Evolutionary conservation across 2,329 filamentous ascomycete genomes (phyloP).

Genomic region (Colletotrichum sp.): DNA sequence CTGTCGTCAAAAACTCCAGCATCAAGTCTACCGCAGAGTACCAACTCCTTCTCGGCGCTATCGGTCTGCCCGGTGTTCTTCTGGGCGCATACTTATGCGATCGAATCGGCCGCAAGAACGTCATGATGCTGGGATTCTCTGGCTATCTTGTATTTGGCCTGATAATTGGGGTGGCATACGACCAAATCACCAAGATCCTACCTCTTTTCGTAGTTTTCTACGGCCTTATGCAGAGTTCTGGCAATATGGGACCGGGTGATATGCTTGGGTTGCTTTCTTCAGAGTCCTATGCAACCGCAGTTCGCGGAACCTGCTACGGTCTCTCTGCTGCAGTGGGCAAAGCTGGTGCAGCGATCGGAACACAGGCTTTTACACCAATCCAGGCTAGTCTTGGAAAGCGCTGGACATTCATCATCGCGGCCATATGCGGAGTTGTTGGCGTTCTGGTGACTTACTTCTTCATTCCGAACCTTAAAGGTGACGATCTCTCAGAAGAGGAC

Average conservation of each 20-base stretch:
- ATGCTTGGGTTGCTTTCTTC: slow-evolving; percentile 56
- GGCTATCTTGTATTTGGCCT: slow-evolving; percentile 57
- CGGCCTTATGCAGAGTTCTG: slow-evolving; percentile 53
- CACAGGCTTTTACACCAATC: slow-evolving; percentile 54
- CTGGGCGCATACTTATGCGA: slow-evolving; percentile 54
- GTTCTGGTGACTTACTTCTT: slow-evolving; percentile 53
- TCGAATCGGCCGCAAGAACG: slow-evolving; percentile 51
- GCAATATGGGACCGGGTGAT: slow-evolving; percentile 55
- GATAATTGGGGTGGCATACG: slow-evolving; percentile 54
- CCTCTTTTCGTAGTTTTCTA: slow-evolving; percentile 58
- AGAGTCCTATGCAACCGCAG: slow-evolving; percentile 57
- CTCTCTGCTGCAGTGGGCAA: slow-evolving; percentile 58
- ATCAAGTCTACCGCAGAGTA: slow-evolving; percentile 50
- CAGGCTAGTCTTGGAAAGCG: slow-evolving; percentile 48
- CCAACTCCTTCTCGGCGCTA: slow-evolving; percentile 49
- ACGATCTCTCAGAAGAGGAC: slow-evolving; percentile 47
- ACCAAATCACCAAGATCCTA: slow-evolving; percentile 51
- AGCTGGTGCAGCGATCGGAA: slow-evolving; percentile 55
- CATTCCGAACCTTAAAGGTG: slow-evolving; percentile 48
- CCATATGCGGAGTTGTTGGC: slow-evolving; percentile 52
- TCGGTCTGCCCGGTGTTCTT: slow-evolving; percentile 54
- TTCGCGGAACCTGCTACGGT: slow-evolving; percentile 56
- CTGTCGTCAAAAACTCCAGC: slow-evolving; percentile 39
- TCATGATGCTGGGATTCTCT: slow-evolving; percentile 55
- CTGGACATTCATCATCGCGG: slow-evolving; percentile 58